Conservation (phyloP, 345 rosid species). For the Streptanthus diversifolius region DNA sequence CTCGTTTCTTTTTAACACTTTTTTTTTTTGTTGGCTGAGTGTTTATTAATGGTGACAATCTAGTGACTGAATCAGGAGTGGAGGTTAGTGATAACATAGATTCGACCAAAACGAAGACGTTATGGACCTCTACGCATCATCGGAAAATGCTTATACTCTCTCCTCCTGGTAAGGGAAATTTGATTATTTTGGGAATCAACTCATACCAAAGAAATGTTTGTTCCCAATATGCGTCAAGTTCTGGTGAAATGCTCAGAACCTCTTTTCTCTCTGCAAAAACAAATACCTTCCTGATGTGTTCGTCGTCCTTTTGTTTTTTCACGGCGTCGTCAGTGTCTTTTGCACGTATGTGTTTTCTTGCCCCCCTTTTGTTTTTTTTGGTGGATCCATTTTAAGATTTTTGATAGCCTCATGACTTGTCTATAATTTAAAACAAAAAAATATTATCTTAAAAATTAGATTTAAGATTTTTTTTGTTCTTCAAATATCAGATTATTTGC, state of each 20-base stretch:
- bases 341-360: slow-evolving; percentile 40
- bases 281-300: slow-evolving; percentile 31
- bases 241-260: slow-evolving; percentile 12
- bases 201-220: not conserved
- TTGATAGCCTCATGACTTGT: not conserved
- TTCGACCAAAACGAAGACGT: slow-evolving; percentile 12
- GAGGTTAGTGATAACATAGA: slow-evolving; percentile 3
- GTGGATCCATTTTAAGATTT: slow-evolving; percentile 20
- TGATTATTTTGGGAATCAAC: not conserved
- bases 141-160: slow-evolving; percentile 53
- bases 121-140: slow-evolving; percentile 33
- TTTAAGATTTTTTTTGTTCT: not conserved
- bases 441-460: not conserved
- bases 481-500: not conserved
- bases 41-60: not conserved
- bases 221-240: slow-evolving; percentile 19
- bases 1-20: not conserved
- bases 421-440: not conserved
- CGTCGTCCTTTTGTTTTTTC: slow-evolving; percentile 13
- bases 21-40: not conserved
- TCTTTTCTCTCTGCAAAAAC: not conserved
- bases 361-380: slow-evolving; percentile 31
- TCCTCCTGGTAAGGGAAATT: slow-evolving; percentile 32
- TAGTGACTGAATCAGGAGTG: not conserved
- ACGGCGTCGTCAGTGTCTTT: slow-evolving; percentile 39